Evolutionary conservation across 2,329 filamentous ascomycete species (phyloP), one percentile per base, ranked within the genome.

Genomic region (Stemphylium vesicarium): DNA sequence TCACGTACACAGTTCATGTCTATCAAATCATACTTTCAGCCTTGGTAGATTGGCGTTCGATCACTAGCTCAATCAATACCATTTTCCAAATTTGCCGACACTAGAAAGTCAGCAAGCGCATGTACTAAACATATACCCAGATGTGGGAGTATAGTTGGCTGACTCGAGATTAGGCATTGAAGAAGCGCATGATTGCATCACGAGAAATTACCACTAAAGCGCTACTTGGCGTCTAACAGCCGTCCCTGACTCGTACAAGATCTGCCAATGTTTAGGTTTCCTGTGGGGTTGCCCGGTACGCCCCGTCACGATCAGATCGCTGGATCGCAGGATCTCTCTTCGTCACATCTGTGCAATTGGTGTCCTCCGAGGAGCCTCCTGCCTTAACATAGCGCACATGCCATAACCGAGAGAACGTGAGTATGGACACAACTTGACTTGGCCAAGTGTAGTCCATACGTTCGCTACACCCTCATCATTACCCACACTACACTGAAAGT

Each of bases 161-260:
- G 40, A 45, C 44, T 53, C 44, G 24, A 44, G 18, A 31, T 51
- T 44, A 31, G 40, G 20, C n/a, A 22, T 50, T 11, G 3, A 18
- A 41, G 29, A 36, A 41, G 52, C 31, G 46, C 52, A 55, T 50
- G 29, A 45, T 51, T 26, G 47, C 52, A 50, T 55, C 47, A 55
- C 18, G 40, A 50, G 18, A 18, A 45, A 11, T 45, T 32, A 24
- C 35, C 31, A 40, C 37, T 39, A 32, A 31, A 35, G 29, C 39
- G 20, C 39, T 38, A 50, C 24, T 22, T 31, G 38, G 31, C 31
- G 13, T 22, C 20, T 42, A 15, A n/a, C 16, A n/a, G 22, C 29
- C 29, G 37, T 32, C 13, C 16, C 36, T 48, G 45, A 48, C 45
- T 48, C 45, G 20, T 20, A 20, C 20, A 20, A 20, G 45, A 31